Evolutionary conservation across 805 yeast species (phyloP), one percentile per base, ranked within the genome.

Genomic region (Hanseniaspora meyeri): DNA sequence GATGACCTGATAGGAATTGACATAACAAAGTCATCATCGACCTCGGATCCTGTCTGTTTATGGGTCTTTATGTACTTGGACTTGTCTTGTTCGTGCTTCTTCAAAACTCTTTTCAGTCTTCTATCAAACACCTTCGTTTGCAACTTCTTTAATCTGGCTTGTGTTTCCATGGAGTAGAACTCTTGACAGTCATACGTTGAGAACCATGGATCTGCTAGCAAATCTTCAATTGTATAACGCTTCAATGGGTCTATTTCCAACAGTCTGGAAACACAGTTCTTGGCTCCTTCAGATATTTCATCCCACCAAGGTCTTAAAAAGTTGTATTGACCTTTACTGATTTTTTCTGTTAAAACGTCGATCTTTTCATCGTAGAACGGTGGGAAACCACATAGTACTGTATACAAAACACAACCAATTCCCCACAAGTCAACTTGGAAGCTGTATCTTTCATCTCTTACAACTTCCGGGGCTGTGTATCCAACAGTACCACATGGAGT

Each of bases 401-500:
- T 93, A 66, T 93, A 93, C 56, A 93, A 71, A 0, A 93, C 96
- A 71, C 98, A 93, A 0, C 98, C 98, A 55, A 93, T 74, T 5
- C 97, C 97, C 98, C 98, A 93, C 93, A 93, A 87, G 68, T 93
- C 98, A 39, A 93, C 98, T 60, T 89, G 85, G 72, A 87, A 88
- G 1, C 96, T 86, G 66, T 93, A 93, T 49, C 82, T 77, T 72
- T 90, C 95, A 68, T 93, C 97, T 61, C 85, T 82, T 43, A 93
- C 97, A 62, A 93, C 91, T 69, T 93, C 98, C 0, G 98, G 98
- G 0, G 98, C 98, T 2, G 97, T 91, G 66, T 93, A 93, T 3
- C 97, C 97, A 17, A 93, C 96, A 0, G 98, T 93, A 52, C 98
- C 98, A 71, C 98, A 93, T 0, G 98, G 98, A 0, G 98, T 93